A percentile compares a stretch with the other conserved stretches of the same genome.
These are phyloP conservation scores for Alternaria infectoria DNA, from an alignment of 2,329 filamentous ascomycete genomes.

Conservation along the genomic window DNA sequence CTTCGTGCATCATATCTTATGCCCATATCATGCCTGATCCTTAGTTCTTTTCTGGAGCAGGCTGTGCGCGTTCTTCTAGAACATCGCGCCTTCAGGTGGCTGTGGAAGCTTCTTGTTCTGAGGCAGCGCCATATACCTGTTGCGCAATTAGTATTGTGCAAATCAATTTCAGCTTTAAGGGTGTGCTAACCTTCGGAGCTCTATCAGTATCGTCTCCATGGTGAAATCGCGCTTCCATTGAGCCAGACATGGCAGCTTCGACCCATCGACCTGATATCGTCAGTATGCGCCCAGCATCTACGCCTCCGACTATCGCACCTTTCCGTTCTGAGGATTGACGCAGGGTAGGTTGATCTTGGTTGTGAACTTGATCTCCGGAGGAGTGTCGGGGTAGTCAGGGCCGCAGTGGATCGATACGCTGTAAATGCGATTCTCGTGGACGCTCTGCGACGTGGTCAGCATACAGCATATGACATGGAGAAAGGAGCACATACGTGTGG, in stretches of 20 bases:
- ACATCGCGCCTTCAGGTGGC: constrained; percentile 82
- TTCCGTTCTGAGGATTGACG: constrained; percentile 79
- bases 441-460: constrained; percentile 65
- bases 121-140: constrained; percentile 89
- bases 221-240: constrained; percentile 94
- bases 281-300: not conserved
- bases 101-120: constrained; percentile 95
- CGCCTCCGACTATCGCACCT: constrained; percentile 53
- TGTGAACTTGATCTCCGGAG: constrained; percentile 89
- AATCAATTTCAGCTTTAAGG: not conserved
- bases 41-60: not conserved
- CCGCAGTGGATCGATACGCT: constrained; percentile 97
- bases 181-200: constrained; percentile 72
- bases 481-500: constrained; percentile 74
- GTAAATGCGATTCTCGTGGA: constrained; percentile 98
- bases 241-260: constrained; percentile 81
- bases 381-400: constrained; percentile 83
- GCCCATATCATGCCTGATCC: not conserved
- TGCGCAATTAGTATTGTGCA: constrained; percentile 7
- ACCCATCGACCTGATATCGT: constrained; percentile 73
- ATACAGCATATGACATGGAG: not conserved
- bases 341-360: constrained; percentile 97
- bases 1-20: constrained; percentile 4
- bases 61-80: constrained; percentile 31
- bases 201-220: constrained; percentile 92